A percentile compares a stretch with the other conserved stretches of the same genome.
phyloP scores from a whole-genome alignment of 139 green algal species.

The Chlorella sp. region DNA sequence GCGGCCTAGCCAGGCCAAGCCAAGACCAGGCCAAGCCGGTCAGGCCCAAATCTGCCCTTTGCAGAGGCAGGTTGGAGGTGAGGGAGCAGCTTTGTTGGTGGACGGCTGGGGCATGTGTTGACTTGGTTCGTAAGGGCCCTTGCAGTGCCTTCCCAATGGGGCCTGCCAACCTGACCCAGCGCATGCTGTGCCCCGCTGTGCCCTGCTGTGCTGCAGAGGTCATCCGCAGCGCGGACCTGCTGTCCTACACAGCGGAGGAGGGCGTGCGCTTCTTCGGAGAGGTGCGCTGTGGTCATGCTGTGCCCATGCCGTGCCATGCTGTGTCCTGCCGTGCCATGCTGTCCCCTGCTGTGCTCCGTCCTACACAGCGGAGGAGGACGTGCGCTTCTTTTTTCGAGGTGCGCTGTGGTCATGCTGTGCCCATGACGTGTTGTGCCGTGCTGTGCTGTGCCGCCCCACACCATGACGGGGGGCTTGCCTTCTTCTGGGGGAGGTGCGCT shows the following conservation, averaged over 20 bases:
- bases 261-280: slow-evolving; percentile 86
- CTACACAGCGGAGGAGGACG: slow-evolving; percentile 95
- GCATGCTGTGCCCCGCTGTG: not conserved
- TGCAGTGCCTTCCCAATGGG: too few species aligned
- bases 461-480: not conserved
- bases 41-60: too few species aligned
- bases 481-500: not conserved
- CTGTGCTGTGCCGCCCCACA: not conserved
- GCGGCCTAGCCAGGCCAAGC: too few species aligned
- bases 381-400: slow-evolving; percentile 83
- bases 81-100: too few species aligned
- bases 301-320: not conserved
- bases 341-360: slow-evolving; percentile 55
- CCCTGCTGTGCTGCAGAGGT: slow-evolving; percentile 61
- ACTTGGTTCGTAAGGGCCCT: too few species aligned
- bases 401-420: not conserved
- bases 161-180: too few species aligned
- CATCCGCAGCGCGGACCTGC: slow-evolving; percentile 88
- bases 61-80: too few species aligned
- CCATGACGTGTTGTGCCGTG: not conserved
- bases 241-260: slow-evolving; percentile 96
- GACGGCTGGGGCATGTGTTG: too few species aligned
- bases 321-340: not conserved
- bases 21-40: too few species aligned
- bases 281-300: not conserved